These are phyloP conservation scores for Aspergillus pseudoterreus DNA, from an alignment of 2,329 filamentous ascomycete species.

Conservation along the genomic window DNA sequence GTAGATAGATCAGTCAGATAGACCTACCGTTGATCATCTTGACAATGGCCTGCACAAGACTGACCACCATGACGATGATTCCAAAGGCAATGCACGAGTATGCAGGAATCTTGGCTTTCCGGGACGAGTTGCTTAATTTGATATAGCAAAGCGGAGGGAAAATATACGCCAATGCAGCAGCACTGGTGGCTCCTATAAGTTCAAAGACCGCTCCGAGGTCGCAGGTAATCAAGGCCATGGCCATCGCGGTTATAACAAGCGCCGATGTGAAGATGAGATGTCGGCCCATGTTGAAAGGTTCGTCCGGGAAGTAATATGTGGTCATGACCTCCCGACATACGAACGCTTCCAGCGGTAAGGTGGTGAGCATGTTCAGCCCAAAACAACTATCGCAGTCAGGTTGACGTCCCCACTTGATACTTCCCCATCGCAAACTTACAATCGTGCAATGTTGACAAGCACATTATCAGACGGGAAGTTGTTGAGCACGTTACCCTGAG, in stretches of 20 bases:
- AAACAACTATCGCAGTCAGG: constrained; percentile 61
- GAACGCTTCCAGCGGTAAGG: constrained; percentile 91
- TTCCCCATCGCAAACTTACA: constrained; percentile 45
- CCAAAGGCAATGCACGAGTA: constrained; percentile 76
- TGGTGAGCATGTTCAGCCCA: constrained; percentile 97
- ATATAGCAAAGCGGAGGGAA: constrained; percentile 93
- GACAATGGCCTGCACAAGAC: constrained; percentile 65
- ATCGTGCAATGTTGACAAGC: constrained; percentile 89
- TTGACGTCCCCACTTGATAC: background rate
- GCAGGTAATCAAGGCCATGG: constrained; percentile 77
- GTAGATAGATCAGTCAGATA: background rate
- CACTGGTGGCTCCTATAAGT: constrained; percentile 90
- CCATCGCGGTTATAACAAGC: constrained; percentile 75
- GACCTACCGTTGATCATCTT: constrained; percentile 58
- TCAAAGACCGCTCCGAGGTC: constrained; percentile 94
- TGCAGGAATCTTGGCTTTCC: constrained; percentile 69
- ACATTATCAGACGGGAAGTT: constrained; percentile 90
- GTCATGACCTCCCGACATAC: constrained; percentile 96
- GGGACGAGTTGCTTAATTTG: constrained; percentile 75
- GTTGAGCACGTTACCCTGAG: constrained; percentile 93
- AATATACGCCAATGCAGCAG: constrained; percentile 91
- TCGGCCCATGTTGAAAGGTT: constrained; percentile 76
- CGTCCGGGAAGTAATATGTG: constrained; percentile 70
- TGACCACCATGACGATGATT: constrained; percentile 73
- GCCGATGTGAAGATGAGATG: constrained; percentile 83